phyloP scores from a whole-genome alignment of 805 yeast genomes.

The Lipomyces sp. region DNA sequence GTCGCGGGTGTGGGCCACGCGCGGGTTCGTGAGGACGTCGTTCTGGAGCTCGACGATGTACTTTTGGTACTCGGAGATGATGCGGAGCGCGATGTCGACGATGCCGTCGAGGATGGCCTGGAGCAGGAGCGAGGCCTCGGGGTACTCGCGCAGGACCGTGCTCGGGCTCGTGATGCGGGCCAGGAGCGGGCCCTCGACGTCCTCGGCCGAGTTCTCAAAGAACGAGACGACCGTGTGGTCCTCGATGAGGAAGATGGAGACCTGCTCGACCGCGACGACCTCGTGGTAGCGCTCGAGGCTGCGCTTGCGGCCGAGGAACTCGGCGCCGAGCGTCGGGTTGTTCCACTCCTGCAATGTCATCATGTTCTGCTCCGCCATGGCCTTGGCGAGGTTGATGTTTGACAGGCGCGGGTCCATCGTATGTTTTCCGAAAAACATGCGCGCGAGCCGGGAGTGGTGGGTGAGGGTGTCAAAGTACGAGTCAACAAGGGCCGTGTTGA shows the following conservation, averaged over 20 bases:
- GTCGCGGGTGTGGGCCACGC: slow-evolving; percentile 50
- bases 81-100: slow-evolving; percentile 54
- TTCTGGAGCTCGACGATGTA: slow-evolving; percentile 49
- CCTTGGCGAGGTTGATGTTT: slow-evolving; percentile 12
- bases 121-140: slow-evolving; percentile 51
- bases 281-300: slow-evolving; percentile 46
- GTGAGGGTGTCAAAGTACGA: slow-evolving; percentile 11
- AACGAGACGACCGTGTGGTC: slow-evolving; percentile 52
- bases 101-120: slow-evolving; percentile 55
- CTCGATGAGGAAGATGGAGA: slow-evolving; percentile 48
- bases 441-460: background rate
- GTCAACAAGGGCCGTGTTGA: slow-evolving; percentile 33
- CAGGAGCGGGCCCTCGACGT: slow-evolving; percentile 51
- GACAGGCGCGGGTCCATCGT: slow-evolving; percentile 18
- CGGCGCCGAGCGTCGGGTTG: slow-evolving; percentile 34
- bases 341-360: slow-evolving; percentile 38
- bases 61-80: slow-evolving; percentile 50
- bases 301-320: slow-evolving; percentile 41
- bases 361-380: slow-evolving; percentile 27
- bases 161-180: slow-evolving; percentile 46
- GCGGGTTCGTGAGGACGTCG: slow-evolving; percentile 51
- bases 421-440: background rate
- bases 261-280: slow-evolving; percentile 55
- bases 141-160: slow-evolving; percentile 50
- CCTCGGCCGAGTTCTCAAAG: slow-evolving; percentile 55